Evolutionary conservation across 345 rosid genomes (phyloP), one percentile per base, ranked within the genome.

Genomic region (Erucastrum elatum): DNA sequence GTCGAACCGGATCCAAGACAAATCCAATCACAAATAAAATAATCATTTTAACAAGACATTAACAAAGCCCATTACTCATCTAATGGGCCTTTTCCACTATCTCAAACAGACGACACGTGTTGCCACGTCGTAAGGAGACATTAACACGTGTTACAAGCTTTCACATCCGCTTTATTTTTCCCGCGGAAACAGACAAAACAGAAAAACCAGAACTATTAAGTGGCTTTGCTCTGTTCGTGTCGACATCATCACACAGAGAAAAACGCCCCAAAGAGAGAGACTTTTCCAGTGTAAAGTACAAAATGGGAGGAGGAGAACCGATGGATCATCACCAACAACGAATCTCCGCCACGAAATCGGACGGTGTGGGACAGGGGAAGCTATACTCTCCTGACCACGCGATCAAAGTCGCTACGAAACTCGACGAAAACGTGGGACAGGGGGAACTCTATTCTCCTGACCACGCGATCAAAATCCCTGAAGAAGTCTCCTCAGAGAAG

Each of bases 101-200:
- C 15, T 0, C 65, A 2, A 17, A n/a, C 6, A 4, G 0, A 4
- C 49, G 16, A 62, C 75, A 64, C 80, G 64, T 80, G 68, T 31
- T 56, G 72, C 72, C 79, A 70, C 72, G 71, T 62, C 75, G 62
- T 68, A 30, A 51, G 68, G 0, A 16, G 4, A 3, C 21, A 12
- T 5, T 12, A 6, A 21, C 68, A 64, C 80, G 76, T 75, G 76
- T 15, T 16, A 64, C 3, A 64, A 12, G 34, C 4, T 61, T 27
- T 56, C 80, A 17, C 35, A 2, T 64, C 70, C 21, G 71, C 11
- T 72, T 71, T 4, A n/a, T 49, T 80, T 49, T 68, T 13, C 72
- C 72, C 83, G 79, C n/a, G 72, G 79, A 75, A 75, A 80, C 79
- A 75, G 65, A 80, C 76, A 80, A 75, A 72, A 64, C 21, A 8